A percentile compares a stretch with the other conserved stretches of the same genome.
These are phyloP conservation scores for Davidsoniella eucalypti DNA, from an alignment of 2,329 filamentous ascomycete genomes.

Conservation along the genomic window DNA sequence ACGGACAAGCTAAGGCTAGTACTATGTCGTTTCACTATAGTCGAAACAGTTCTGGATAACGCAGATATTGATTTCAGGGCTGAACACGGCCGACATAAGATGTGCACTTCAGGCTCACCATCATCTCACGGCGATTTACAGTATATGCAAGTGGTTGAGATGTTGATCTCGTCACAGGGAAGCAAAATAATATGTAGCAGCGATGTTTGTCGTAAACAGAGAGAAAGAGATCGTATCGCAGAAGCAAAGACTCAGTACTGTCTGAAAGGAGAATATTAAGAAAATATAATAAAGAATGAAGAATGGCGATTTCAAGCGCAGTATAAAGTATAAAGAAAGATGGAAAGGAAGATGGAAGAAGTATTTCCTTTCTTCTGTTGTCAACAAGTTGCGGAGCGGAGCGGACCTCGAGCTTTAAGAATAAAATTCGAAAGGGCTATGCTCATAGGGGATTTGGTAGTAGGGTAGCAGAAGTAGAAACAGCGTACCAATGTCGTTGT, in stretches of 20 bases:
- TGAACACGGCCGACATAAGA: constrained; percentile 10
- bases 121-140: neutral
- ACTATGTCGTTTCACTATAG: too few relatives aligned
- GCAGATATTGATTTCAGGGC: constrained; percentile 2
- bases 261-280: neutral
- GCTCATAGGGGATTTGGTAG: too few relatives aligned
- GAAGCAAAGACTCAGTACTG: neutral
- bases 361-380: neutral
- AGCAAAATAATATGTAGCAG: neutral
- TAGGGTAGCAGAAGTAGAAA: too few relatives aligned
- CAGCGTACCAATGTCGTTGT: neutral
- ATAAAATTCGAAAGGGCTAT: neutral
- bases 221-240: neutral
- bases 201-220: neutral
- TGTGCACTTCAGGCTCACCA: constrained; percentile 8
- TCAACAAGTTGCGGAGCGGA: constrained; percentile 6
- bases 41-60: too few relatives aligned
- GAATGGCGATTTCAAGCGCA: neutral
- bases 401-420: constrained; percentile 5
- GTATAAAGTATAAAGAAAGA: neutral
- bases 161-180: too few relatives aligned
- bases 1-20: too few relatives aligned
- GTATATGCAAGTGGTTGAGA: too few relatives aligned
- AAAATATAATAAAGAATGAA: neutral
- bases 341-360: neutral